Evolutionary conservation across 257 asterid genomes (phyloP), one percentile per base, ranked within the genome.

Genomic region (Linaria vulgaris): DNA sequence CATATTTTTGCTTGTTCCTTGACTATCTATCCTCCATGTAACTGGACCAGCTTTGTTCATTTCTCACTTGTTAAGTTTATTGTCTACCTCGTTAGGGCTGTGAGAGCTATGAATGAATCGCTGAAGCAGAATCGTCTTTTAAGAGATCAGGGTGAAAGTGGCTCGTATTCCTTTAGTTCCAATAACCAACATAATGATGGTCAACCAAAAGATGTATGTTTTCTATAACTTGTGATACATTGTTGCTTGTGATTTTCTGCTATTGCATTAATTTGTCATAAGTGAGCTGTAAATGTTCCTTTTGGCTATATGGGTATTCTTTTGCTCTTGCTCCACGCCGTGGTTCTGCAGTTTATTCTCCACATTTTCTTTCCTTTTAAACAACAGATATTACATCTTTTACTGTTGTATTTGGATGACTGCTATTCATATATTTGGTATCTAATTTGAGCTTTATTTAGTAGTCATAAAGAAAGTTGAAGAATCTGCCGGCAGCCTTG

Each of bases 51-150:
- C 54, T 71, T 64, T 30, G 13, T n/a, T 3, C 34, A 15, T 45
- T 34, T 41, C 21, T 31, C n/a, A 3, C 55, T 51, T 66, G 43
- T 30, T 56, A 64, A 72, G 31, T 38, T 21, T 62, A 12, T 52
- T 60, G 59, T 69, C 39, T 50, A 68, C 56, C 44, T 66, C 72
- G 27, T 34, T 54, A 92, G 99, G 87, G 99, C 99, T 70, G 99
- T 94, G 59, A 86, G 96, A 39, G 90, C 96, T 59, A 90, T 94
- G 99, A 94, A 85, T 73, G 97, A 87, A 79, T 78, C 95, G 23
- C 76, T 90, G 77, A 94, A 94, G 90, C 97, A 94, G 81, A 85
- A 86, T 77, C 95, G 90, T 59, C 78, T 85, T 54, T 61, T 65
- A 51, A 81, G 76, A 68, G 97, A 78, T 77, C 88, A 80, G 66